Evolutionary conservation across 495 filamentous ascomycete genomes (phyloP).

Genomic region (Aspergillus bertholletiae): DNA sequence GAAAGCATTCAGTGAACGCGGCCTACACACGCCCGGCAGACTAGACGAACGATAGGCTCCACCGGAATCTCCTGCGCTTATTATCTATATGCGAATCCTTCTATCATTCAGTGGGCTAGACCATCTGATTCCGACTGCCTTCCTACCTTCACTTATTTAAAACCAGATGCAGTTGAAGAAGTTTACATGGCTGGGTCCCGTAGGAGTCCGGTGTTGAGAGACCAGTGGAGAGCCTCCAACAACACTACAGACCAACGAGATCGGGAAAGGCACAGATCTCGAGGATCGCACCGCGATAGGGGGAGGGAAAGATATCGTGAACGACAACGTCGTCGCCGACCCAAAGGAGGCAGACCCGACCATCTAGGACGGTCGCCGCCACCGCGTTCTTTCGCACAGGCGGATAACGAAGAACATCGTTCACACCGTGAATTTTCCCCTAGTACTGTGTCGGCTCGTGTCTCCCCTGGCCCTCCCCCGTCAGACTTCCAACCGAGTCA

Average conservation of each 20-base stretch:
- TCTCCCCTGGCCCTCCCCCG: slow-evolving; percentile 26
- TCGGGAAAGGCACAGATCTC: slow-evolving; percentile 36
- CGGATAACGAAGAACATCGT: slow-evolving; percentile 28
- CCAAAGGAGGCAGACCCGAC: slow-evolving; percentile 30
- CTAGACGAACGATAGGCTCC: slow-evolving; percentile 18
- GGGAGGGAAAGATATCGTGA: slow-evolving; percentile 34
- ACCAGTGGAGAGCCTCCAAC: slow-evolving; percentile 51
- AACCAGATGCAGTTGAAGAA: slow-evolving; percentile 42
- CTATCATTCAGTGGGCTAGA: slow-evolving; percentile 9
- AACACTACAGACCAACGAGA: slow-evolving; percentile 38
- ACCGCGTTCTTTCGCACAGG: slow-evolving; percentile 28
- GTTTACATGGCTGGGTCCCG: slow-evolving; percentile 54
- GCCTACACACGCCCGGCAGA: slow-evolving; percentile 21
- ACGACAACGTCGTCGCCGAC: slow-evolving; percentile 27
- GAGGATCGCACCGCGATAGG: slow-evolving; percentile 37
- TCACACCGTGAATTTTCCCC: slow-evolving; percentile 29
- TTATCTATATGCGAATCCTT: slow-evolving; percentile 12
- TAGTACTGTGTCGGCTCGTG: slow-evolving; percentile 26
- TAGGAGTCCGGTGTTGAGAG: slow-evolving; percentile 55
- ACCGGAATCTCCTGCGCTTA: slow-evolving; percentile 13
- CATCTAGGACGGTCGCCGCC: slow-evolving; percentile 35
- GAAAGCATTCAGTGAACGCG: slow-evolving; percentile 35
- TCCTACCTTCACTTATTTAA: slow-evolving; percentile 9
- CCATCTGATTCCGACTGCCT: slow-evolving; percentile 6
- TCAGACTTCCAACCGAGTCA: slow-evolving; percentile 9